Conservation (phyloP, 164 flowering plant genomes). For the Chloranthus sessilifolius region DNA sequence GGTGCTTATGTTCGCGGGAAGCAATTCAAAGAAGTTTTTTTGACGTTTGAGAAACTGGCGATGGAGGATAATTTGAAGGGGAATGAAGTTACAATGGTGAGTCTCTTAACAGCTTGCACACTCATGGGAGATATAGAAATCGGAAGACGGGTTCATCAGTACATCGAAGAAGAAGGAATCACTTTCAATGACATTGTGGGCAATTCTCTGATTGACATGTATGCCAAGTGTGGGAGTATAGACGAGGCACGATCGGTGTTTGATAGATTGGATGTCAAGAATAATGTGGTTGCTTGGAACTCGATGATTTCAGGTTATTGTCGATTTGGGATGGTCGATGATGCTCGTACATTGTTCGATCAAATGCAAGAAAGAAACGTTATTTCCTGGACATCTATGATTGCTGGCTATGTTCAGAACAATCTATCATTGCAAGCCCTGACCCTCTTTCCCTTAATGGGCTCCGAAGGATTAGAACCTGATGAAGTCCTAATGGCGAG, state of each 20-base stretch:
- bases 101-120: slow-evolving; percentile 86
- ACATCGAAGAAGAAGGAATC: too few species aligned
- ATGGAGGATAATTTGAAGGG: slow-evolving; percentile 39
- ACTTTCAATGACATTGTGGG: slow-evolving; percentile 17
- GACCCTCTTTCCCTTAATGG: slow-evolving; percentile 2
- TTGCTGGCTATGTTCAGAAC: slow-evolving; percentile 12
- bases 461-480: slow-evolving; percentile 1
- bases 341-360: slow-evolving; percentile 13
- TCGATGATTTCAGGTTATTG: neutral
- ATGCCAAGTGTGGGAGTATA: slow-evolving; percentile 20
- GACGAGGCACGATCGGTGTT: slow-evolving; percentile 21
- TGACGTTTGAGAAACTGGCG: slow-evolving; percentile 58
- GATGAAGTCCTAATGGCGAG: slow-evolving; percentile 7
- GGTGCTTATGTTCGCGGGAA: slow-evolving; percentile 62
- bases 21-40: slow-evolving; percentile 50
- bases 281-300: neutral
- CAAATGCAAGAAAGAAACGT: slow-evolving; percentile 8
- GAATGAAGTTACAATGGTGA: slow-evolving; percentile 68
- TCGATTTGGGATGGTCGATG: neutral
- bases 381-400: slow-evolving; percentile 7
- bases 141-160: slow-evolving; percentile 59
- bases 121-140: slow-evolving; percentile 73
- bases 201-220: slow-evolving; percentile 26
- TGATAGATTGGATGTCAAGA: slow-evolving; percentile 16
- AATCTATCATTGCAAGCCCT: slow-evolving; percentile 4